Evolutionary conservation across 257 asterid genomes (phyloP).

Genomic region (Catharanthus roseus): DNA sequence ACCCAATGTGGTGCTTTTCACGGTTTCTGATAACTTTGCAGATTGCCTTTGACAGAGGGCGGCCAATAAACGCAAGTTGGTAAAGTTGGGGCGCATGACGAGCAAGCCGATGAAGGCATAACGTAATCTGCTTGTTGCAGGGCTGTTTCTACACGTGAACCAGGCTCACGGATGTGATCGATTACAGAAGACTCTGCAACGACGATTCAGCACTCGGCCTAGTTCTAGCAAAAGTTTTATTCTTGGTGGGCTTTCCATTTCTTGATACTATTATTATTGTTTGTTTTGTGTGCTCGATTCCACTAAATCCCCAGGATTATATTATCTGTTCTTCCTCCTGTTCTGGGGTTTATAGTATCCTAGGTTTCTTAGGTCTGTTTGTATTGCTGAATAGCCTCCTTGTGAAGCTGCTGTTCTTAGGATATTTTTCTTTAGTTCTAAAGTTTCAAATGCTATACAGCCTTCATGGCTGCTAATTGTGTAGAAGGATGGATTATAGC

Average conservation of each 20-base stretch:
- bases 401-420: neutral
- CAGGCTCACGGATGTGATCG: neutral
- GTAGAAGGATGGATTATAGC: neutral
- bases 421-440: no score
- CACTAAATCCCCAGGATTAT: neutral
- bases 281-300: conserved; percentile 4
- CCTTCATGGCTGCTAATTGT: neutral
- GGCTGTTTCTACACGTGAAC: neutral
- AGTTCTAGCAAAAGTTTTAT: neutral
- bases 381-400: neutral
- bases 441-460: neutral
- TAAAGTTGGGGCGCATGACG: neutral
- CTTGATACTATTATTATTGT: neutral
- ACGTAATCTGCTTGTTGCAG: neutral
- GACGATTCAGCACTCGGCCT: neutral
- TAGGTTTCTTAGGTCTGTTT: neutral
- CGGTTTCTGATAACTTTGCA: conserved; percentile 1
- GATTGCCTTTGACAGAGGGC: neutral
- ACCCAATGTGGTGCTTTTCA: conserved; percentile 1
- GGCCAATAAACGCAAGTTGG: conserved; percentile 1
- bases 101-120: neutral
- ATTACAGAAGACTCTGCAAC: conserved; percentile 1
- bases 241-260: conserved; percentile 1
- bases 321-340: neutral
- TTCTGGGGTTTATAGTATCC: neutral